Percentiles rank a stretch among this genome's conserved stretches.
phyloP scores from a whole-genome alignment of 495 filamentous ascomycete genomes.

The Halenospora varia region DNA sequence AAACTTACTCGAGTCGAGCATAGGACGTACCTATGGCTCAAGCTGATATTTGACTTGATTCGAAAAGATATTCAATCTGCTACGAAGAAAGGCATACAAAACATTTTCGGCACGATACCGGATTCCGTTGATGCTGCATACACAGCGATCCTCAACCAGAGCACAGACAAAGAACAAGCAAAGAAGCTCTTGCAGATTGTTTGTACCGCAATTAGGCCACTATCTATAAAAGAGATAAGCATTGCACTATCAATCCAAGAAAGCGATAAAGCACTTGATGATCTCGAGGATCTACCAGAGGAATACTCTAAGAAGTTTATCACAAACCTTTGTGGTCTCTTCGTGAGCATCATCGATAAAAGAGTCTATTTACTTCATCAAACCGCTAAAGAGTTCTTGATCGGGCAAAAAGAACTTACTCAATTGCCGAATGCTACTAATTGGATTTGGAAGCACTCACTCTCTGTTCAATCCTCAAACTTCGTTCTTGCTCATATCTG shows the following conservation, averaged over 20 bases:
- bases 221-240: constrained; percentile 32
- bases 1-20: constrained; percentile 26
- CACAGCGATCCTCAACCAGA: constrained; percentile 33
- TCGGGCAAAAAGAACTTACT: background rate
- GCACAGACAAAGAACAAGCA: background rate
- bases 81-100: constrained; percentile 21
- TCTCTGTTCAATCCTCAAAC: constrained; percentile 16
- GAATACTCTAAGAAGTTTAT: constrained; percentile 9
- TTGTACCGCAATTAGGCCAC: constrained; percentile 28
- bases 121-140: constrained; percentile 36
- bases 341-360: constrained; percentile 29
- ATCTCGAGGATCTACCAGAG: background rate
- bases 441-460: constrained; percentile 22
- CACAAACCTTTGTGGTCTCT: constrained; percentile 32
- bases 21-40: constrained; percentile 37
- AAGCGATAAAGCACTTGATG: constrained; percentile 10
- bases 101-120: constrained; percentile 27
- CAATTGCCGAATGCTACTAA: background rate
- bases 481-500: constrained; percentile 22
- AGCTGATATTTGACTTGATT: constrained; percentile 33
- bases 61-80: constrained; percentile 14
- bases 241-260: constrained; percentile 27
- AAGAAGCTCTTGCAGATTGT: constrained; percentile 33
- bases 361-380: constrained; percentile 37
- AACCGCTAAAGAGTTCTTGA: constrained; percentile 36